phyloP scores from a whole-genome alignment of 345 rosid genomes.

The Populus alba region DNA sequence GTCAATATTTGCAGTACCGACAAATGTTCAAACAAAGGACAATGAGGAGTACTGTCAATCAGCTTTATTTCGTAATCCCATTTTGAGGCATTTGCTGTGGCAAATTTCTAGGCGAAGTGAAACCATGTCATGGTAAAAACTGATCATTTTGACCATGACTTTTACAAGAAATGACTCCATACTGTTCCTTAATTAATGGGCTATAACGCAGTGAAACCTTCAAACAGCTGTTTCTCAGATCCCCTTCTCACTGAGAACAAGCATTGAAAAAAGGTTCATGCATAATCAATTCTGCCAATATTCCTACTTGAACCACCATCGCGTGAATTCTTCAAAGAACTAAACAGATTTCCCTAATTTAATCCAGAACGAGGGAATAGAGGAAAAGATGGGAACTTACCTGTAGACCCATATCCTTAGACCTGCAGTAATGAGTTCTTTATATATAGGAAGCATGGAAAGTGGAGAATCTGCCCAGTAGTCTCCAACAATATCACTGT shows the following conservation, averaged over 20 bases:
- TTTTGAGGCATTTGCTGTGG: neutral
- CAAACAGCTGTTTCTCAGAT: neutral
- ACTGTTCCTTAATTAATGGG: neutral
- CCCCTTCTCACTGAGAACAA: neutral
- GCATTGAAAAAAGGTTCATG: neutral
- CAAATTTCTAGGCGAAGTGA: neutral
- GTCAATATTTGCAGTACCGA: neutral
- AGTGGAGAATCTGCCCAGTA: slow-evolving; percentile 86
- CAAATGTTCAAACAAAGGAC: neutral
- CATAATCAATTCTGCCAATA: neutral
- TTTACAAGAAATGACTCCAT: neutral
- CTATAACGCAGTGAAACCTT: neutral
- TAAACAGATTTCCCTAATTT: neutral
- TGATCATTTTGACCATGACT: neutral
- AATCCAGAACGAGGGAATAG: neutral
- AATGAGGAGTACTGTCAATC: neutral
- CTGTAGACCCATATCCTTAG: slow-evolving; percentile 86
- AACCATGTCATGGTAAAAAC: neutral
- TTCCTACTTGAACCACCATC: neutral
- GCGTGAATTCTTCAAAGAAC: neutral
- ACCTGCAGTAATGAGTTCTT: slow-evolving; percentile 79
- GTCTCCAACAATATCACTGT: slow-evolving; percentile 62
- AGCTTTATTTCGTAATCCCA: neutral
- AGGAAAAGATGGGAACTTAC: slow-evolving; percentile 30
- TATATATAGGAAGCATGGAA: slow-evolving; percentile 92